phyloP scores from a whole-genome alignment of 1,284 basidiomycete genomes.

The Rhodotorula sp. region DNA sequence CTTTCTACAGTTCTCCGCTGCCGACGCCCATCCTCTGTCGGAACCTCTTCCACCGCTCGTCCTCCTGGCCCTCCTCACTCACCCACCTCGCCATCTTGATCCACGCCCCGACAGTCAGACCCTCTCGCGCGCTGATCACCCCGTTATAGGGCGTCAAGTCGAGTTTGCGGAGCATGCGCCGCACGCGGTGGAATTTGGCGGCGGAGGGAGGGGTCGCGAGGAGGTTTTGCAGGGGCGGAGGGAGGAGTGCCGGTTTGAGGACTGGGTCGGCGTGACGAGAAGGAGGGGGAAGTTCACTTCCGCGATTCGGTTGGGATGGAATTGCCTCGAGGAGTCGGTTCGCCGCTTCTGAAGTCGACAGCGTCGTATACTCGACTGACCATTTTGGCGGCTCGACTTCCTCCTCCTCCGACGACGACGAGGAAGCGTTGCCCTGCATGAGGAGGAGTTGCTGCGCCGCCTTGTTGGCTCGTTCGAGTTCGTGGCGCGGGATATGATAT shows the following conservation, averaged over 20 bases:
- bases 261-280: background rate
- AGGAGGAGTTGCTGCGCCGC: constrained; percentile 20
- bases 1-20: constrained; percentile 9
- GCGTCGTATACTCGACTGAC: constrained; percentile 77
- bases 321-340: background rate
- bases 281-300: background rate
- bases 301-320: background rate
- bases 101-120: constrained; percentile 77
- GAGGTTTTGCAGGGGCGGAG: background rate
- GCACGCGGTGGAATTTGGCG: background rate
- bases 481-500: constrained; percentile 61
- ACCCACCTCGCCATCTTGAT: constrained; percentile 63
- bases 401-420: background rate
- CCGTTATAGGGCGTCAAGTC: constrained; percentile 63
- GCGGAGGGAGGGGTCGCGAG: constrained; percentile 2
- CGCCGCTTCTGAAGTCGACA: constrained; percentile 48
- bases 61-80: constrained; percentile 52
- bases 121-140: constrained; percentile 47
- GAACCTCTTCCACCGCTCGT: constrained; percentile 65
- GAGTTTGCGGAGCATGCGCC: constrained; percentile 5
- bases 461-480: constrained; percentile 59
- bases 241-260: background rate
- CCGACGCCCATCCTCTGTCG: constrained; percentile 66
- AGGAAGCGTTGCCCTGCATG: background rate
- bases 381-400: constrained; percentile 57